Base-by-base conservation (phyloP, 2,329 filamentous ascomycete species). In the Leptographium galeiforme region DNA sequence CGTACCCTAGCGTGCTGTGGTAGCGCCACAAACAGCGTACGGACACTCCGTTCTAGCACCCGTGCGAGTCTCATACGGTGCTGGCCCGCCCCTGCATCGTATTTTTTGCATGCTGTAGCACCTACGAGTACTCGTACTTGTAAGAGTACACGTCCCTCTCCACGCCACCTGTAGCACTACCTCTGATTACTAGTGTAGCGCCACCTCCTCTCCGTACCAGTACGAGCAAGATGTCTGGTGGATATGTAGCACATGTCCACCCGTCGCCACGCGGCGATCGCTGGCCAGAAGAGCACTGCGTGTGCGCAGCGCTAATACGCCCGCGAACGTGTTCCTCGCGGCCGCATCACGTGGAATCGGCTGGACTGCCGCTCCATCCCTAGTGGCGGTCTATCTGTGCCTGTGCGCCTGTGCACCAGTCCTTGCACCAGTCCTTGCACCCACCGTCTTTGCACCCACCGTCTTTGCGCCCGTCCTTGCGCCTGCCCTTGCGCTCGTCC, bases 331-430 rank as follows among this genome's bases (percentile, higher is more conserved):
- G 18, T 44, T 12, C 41, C 41, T 19, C 6, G n/a, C 33, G 36
- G 46, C 48, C 19, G 39, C 40, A 45, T 51, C 50, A 51, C 50
- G 50, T 51, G 50, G 50, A 46, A 51, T 32, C 33, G 40, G 49
- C 45, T 51, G 50, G 40, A 38, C 49, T 16, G 41, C 39, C 25
- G 38, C 48, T 50, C 38, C 16, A 30, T 34, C 4, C 54, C 53
- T 57, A 58, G 57, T 50, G 57, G 55, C 54, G 53, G 53, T 45
- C 51, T 43, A 40, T 32, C 46, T 50, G 34, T 51, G 52, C 52
- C 47, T 54, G 52, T 53, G 53, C 40, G 30, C 12, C 30, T 25
- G 41, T 44, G 19, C 41, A 16, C 16, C 25, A 32, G 19, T 32
- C 16, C 6, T 34, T 49, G 43, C 6, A 14, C 12, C 43, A 11